Conservation (phyloP, 805 yeast species). For the Ogataea degrootiae region DNA sequence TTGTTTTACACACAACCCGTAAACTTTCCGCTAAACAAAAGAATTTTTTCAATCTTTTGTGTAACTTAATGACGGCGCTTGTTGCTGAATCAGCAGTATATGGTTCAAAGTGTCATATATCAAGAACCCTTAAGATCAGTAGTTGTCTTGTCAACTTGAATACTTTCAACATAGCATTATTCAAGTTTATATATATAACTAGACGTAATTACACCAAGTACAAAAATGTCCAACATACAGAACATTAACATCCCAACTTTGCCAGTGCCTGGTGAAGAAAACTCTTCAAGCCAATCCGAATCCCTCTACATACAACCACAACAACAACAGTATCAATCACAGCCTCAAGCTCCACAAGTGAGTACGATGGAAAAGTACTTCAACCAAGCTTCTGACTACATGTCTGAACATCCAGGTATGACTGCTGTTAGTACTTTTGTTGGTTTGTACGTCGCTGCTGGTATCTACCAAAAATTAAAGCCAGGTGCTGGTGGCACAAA, state of each 20-base stretch:
- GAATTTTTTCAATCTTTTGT: too few relatives aligned
- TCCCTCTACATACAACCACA: conserved; percentile 3
- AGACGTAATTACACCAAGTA: too few relatives aligned
- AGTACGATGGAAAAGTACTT: conserved; percentile 59
- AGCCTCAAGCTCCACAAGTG: conserved; percentile 20
- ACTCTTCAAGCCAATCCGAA: conserved; percentile 13
- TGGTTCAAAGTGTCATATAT: too few relatives aligned
- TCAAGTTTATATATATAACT: too few relatives aligned
- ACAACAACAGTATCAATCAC: conserved; percentile 21
- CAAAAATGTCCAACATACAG: conserved; percentile 23
- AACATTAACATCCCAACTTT: conserved; percentile 51
- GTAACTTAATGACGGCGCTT: too few relatives aligned
- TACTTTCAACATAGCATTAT: too few relatives aligned
- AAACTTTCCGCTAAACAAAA: too few relatives aligned
- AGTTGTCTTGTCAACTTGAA: too few relatives aligned
- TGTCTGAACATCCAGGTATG: conserved; percentile 74
- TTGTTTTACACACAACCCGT: too few relatives aligned
- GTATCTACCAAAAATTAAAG: conserved; percentile 57
- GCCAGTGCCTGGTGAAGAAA: conserved; percentile 49
- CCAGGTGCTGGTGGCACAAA: conserved; percentile 62
- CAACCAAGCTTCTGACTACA: conserved; percentile 51
- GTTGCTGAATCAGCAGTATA: too few relatives aligned
- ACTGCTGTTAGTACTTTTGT: conserved; percentile 68
- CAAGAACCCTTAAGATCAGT: too few relatives aligned
- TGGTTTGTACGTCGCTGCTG: conserved; percentile 59